These are phyloP conservation scores for Canariomyces notabilis DNA, from an alignment of 2,329 filamentous ascomycete genomes.

Conservation along the genomic window DNA sequence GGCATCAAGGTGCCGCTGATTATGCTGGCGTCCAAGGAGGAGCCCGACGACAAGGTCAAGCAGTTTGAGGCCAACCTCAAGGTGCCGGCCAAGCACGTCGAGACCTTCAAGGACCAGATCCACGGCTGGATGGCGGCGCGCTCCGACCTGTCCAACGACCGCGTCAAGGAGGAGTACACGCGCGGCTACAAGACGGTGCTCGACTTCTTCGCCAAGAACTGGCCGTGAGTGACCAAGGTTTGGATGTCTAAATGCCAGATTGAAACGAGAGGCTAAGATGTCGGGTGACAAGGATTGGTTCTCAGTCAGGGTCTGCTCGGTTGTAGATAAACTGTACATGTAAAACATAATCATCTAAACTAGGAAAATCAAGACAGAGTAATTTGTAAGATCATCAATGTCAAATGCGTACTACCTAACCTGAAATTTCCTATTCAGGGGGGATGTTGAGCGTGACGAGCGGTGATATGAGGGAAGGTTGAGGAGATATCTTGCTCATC, in stretches of 20 bases:
- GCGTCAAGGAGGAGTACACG: constrained; percentile 56
- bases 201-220: constrained; percentile 52
- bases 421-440: no score
- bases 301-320: background rate
- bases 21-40: constrained; percentile 62
- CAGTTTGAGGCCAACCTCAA: constrained; percentile 51
- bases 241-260: background rate
- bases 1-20: constrained; percentile 57
- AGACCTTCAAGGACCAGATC: constrained; percentile 62
- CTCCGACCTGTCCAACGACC: constrained; percentile 51
- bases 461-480: no score
- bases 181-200: constrained; percentile 57
- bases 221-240: constrained; percentile 21
- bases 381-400: no score
- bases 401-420: no score
- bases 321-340: background rate
- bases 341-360: no score
- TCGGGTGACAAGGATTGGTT: background rate
- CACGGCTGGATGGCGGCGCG: constrained; percentile 73
- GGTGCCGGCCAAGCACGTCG: constrained; percentile 51
- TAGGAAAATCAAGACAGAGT: no score
- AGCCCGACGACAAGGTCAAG: constrained; percentile 50
- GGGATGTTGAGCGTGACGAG: no score
- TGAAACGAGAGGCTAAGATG: constrained; percentile 3
- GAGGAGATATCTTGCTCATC: no score